These are phyloP conservation scores for Picea glauca DNA, from an alignment of 75 land plant genomes.

Conservation along the genomic window DNA sequence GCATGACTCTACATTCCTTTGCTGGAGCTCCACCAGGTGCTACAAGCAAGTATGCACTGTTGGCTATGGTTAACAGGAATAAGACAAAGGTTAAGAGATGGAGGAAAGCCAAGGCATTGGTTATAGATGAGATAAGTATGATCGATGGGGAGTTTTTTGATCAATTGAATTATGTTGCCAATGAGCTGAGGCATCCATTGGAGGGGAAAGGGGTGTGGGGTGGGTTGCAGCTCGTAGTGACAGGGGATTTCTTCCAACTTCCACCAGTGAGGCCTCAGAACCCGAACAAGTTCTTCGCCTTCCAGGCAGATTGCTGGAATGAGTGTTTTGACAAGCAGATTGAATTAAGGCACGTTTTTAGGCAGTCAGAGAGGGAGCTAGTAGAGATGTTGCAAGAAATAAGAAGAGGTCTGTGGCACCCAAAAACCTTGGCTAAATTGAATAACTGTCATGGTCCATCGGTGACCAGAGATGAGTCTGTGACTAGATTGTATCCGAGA, in stretches of 20 bases:
- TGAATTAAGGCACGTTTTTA: constrained; percentile 58
- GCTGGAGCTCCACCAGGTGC: constrained; percentile 51
- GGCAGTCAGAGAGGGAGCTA: constrained; percentile 50
- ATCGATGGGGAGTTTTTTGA: constrained; percentile 71
- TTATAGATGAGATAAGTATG: constrained; percentile 85
- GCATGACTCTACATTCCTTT: constrained; percentile 75
- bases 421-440: constrained; percentile 23
- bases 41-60: constrained; percentile 11
- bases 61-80: constrained; percentile 17
- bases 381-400: constrained; percentile 59
- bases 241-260: constrained; percentile 82
- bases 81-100: constrained; percentile 33
- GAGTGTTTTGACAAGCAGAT: constrained; percentile 59
- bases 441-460: constrained; percentile 14
- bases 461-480: constrained; percentile 9
- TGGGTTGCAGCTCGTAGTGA: constrained; percentile 68
- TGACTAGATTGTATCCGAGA: constrained; percentile 52
- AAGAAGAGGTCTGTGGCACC: constrained; percentile 43
- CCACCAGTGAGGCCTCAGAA: constrained; percentile 47
- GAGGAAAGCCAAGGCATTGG: constrained; percentile 52
- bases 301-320: constrained; percentile 80
- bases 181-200: constrained; percentile 18
- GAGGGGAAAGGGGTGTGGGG: constrained; percentile 35
- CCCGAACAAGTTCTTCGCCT: constrained; percentile 48
- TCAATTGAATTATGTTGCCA: constrained; percentile 53